phyloP scores from a whole-genome alignment of 2,329 filamentous ascomycete species.

The Penicillium sp. region DNA sequence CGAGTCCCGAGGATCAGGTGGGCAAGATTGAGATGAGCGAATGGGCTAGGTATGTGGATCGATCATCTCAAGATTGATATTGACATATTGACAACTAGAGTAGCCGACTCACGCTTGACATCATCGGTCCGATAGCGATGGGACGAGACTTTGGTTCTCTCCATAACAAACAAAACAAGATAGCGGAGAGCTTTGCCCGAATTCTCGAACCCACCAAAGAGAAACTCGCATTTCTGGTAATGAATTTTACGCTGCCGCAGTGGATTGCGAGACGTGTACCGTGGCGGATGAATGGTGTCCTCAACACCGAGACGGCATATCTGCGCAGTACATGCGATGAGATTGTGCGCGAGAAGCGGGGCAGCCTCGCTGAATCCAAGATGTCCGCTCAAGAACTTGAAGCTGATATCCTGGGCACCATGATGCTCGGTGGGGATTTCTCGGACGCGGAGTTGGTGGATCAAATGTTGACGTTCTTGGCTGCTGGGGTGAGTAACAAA shows the following conservation, averaged over 20 bases:
- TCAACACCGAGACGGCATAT: slow-evolving; percentile 32
- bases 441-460: slow-evolving; percentile 42
- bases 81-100: not conserved
- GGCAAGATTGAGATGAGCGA: slow-evolving; percentile 38
- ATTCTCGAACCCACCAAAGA: slow-evolving; percentile 50
- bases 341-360: slow-evolving; percentile 36
- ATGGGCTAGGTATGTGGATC: slow-evolving; percentile 31
- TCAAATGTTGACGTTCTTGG: slow-evolving; percentile 45
- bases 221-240: slow-evolving; percentile 45
- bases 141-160: slow-evolving; percentile 57
- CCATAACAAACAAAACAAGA: slow-evolving; percentile 50
- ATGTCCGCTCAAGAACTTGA: slow-evolving; percentile 42
- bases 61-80: not conserved
- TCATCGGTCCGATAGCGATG: slow-evolving; percentile 59
- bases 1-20: slow-evolving; percentile 15
- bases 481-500: slow-evolving; percentile 34
- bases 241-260: slow-evolving; percentile 50
- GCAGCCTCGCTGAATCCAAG: slow-evolving; percentile 26
- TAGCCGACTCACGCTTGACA: slow-evolving; percentile 56
- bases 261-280: slow-evolving; percentile 53
- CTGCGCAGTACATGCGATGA: slow-evolving; percentile 36
- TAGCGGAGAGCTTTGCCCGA: slow-evolving; percentile 53
- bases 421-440: slow-evolving; percentile 41
- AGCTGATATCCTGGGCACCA: slow-evolving; percentile 41
- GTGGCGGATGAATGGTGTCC: slow-evolving; percentile 32